Evolutionary conservation across 805 yeast species (phyloP).

Genomic region (Priceomyces castillae): DNA sequence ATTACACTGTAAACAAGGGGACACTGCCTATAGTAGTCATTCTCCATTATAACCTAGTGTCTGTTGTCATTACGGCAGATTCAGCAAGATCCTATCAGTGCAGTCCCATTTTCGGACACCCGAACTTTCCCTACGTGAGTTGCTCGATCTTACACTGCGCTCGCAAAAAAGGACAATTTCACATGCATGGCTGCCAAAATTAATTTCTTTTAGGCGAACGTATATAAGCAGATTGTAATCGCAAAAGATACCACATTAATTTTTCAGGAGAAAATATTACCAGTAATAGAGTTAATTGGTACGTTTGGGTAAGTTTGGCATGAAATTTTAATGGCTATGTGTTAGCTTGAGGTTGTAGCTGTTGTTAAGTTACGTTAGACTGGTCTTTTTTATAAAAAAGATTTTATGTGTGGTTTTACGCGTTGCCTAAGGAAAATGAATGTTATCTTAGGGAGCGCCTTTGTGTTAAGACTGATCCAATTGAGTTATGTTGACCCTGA

Average conservation of each 20-base stretch:
- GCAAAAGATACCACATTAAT: not conserved
- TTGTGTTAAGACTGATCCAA: too few species aligned
- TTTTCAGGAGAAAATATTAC: not conserved
- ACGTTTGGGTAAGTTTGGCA: not conserved
- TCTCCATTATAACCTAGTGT: too few species aligned
- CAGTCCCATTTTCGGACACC: not conserved
- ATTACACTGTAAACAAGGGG: not conserved
- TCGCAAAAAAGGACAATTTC: not conserved
- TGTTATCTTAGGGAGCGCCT: too few species aligned
- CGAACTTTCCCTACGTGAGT: not conserved
- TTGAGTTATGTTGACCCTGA: too few species aligned
- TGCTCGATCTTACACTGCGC: not conserved
- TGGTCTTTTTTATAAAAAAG: not conserved
- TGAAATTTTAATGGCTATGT: not conserved
- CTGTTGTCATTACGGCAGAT: too few species aligned
- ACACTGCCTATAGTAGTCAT: too few species aligned
- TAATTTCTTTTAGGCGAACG: not conserved
- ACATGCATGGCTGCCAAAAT: conserved; percentile 2
- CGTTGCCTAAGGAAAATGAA: too few species aligned
- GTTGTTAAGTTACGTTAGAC: not conserved
- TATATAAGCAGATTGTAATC: conserved; percentile 1
- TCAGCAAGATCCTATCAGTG: too few species aligned
- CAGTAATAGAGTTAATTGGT: not conserved
- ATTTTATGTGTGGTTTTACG: not conserved
- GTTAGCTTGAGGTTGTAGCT: not conserved